Evolutionary conservation across 2,329 filamentous ascomycete genomes (phyloP).

Genomic region (Cercospora janseana): DNA sequence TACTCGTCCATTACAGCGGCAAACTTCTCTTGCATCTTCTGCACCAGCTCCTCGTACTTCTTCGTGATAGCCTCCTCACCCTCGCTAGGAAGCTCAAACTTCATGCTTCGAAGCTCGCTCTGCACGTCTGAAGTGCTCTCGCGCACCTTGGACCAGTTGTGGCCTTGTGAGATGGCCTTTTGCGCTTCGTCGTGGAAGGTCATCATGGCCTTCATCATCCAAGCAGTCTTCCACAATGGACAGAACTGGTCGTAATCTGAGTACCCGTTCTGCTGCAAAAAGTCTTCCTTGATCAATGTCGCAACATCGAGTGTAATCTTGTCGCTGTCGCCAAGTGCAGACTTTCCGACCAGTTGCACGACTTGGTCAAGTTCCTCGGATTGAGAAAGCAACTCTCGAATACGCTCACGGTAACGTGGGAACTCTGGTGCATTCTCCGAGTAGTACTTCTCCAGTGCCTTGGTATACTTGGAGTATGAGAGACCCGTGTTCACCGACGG

Average conservation of each 20-base stretch:
- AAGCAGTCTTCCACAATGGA: slow-evolving; percentile 98
- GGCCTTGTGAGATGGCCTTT: slow-evolving; percentile 88
- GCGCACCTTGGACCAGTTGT: slow-evolving; percentile 88
- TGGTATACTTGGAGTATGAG: slow-evolving; percentile 97
- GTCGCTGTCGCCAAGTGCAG: slow-evolving; percentile 89
- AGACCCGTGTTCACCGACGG: slow-evolving; percentile 93
- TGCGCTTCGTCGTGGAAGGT: slow-evolving; percentile 96
- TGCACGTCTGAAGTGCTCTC: slow-evolving; percentile 88
- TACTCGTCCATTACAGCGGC: slow-evolving; percentile 95
- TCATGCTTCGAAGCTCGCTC: slow-evolving; percentile 80
- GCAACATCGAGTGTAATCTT: slow-evolving; percentile 97
- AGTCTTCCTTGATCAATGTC: slow-evolving; percentile 92
- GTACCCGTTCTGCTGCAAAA: slow-evolving; percentile 98
- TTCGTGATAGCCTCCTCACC: slow-evolving; percentile 76
- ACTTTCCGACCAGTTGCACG: slow-evolving; percentile 97
- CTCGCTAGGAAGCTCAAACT: slow-evolving; percentile 90
- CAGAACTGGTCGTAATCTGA: slow-evolving; percentile 99
- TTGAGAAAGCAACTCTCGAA: slow-evolving; percentile 89
- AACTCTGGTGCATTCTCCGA: slow-evolving; percentile 92
- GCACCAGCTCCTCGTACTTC: slow-evolving; percentile 93
- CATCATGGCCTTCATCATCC: slow-evolving; percentile 99
- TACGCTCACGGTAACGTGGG: slow-evolving; percentile 84
- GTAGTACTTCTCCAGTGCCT: slow-evolving; percentile 86
- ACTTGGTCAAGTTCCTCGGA: slow-evolving; percentile 98
- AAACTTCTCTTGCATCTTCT: slow-evolving; percentile 95